These are phyloP conservation scores for Pseudocercospora pini-densiflorae DNA, from an alignment of 2,329 filamentous ascomycete species.

Conservation along the genomic window DNA sequence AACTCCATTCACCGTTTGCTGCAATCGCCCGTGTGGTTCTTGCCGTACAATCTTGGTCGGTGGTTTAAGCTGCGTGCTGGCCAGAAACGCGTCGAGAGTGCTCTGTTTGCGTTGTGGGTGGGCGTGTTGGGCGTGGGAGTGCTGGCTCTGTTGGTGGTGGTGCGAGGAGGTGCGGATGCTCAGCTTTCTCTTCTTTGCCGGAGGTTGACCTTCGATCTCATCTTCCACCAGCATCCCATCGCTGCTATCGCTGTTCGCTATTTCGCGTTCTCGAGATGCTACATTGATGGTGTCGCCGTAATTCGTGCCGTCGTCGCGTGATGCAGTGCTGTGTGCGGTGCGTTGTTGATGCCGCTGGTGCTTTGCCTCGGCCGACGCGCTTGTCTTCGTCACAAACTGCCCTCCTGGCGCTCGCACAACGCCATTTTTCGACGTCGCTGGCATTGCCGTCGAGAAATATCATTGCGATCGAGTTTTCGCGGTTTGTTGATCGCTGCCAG, in stretches of 20 bases:
- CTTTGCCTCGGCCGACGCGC: slow-evolving; percentile 9
- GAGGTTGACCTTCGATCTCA: slow-evolving; percentile 31
- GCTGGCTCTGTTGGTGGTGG: neutral
- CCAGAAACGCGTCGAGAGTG: slow-evolving; percentile 32
- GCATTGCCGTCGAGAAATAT: slow-evolving; percentile 13
- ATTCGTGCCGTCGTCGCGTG: slow-evolving; percentile 5
- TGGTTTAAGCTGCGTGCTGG: slow-evolving; percentile 36
- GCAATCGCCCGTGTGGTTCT: slow-evolving; percentile 48
- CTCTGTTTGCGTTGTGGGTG: slow-evolving; percentile 26
- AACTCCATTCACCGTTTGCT: slow-evolving; percentile 50
- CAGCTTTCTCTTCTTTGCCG: slow-evolving; percentile 35
- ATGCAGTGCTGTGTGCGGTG: slow-evolving; percentile 1
- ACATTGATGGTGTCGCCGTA: neutral
- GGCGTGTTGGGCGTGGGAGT: neutral
- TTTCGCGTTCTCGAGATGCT: neutral
- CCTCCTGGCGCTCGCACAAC: slow-evolving; percentile 13
- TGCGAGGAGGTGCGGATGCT: slow-evolving; percentile 28
- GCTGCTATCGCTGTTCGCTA: slow-evolving; percentile 1
- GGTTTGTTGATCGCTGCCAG: neutral
- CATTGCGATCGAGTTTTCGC: slow-evolving; percentile 17
- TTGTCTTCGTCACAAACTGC: slow-evolving; percentile 7
- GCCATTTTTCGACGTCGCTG: slow-evolving; percentile 14
- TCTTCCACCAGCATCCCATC: slow-evolving; percentile 16
- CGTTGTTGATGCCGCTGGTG: slow-evolving; percentile 11
- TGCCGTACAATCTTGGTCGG: slow-evolving; percentile 49